These are phyloP conservation scores for Penicillium steckii DNA, from an alignment of 495 filamentous ascomycete genomes.

Conservation along the genomic window DNA sequence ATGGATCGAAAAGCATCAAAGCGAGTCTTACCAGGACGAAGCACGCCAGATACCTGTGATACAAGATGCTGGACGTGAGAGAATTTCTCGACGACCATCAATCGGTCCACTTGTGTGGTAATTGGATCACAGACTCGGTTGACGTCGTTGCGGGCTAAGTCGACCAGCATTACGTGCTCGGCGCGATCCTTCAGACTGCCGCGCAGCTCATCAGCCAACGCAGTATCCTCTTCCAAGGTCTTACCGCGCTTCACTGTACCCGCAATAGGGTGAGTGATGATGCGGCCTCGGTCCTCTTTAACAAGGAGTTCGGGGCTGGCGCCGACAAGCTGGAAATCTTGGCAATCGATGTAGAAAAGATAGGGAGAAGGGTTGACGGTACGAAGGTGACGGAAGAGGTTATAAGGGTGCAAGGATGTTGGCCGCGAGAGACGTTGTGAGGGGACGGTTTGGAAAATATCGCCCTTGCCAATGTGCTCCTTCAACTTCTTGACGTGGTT, in stretches of 20 bases:
- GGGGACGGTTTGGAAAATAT: constrained; percentile 97
- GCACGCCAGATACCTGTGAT: constrained; percentile 86
- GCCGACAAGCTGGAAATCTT: constrained; percentile 90
- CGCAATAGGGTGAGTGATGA: constrained; percentile 96
- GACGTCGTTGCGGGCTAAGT: constrained; percentile 92
- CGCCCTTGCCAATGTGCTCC: constrained; percentile 81
- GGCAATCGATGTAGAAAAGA: constrained; percentile 91
- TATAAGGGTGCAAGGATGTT: constrained; percentile 91
- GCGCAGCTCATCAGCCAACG: constrained; percentile 73
- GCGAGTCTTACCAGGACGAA: constrained; percentile 78
- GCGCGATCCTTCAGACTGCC: constrained; percentile 88
- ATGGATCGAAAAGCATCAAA: constrained; percentile 96
- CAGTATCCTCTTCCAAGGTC: constrained; percentile 75
- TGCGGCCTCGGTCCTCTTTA: constrained; percentile 80
- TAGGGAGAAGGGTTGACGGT: constrained; percentile 96
- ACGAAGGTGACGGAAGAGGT: constrained; percentile 94
- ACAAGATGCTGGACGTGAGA: constrained; percentile 96
- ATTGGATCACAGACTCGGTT: constrained; percentile 93
- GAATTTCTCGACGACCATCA: constrained; percentile 97
- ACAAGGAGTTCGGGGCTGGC: constrained; percentile 92
- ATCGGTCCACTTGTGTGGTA: constrained; percentile 80
- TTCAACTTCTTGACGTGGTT: constrained; percentile 77
- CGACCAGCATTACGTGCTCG: constrained; percentile 99
- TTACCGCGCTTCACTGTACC: constrained; percentile 88
- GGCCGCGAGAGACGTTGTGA: constrained; percentile 89